Base-by-base conservation (phyloP, 345 rosid species). In the Melaleuca alternifolia region DNA sequence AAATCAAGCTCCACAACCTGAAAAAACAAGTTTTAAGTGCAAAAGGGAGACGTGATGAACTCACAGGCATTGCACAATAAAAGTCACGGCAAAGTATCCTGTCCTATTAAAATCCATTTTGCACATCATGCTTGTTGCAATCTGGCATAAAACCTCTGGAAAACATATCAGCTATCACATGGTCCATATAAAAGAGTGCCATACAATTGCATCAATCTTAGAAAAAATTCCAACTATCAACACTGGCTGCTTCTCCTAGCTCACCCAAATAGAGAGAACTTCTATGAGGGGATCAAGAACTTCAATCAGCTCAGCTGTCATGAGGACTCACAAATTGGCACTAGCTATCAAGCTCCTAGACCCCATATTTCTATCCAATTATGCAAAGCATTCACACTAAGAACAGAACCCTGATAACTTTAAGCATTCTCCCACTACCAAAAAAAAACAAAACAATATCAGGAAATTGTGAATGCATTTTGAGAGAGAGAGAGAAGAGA, bases 1-100 rank as follows among this genome's bases (percentile, higher is more conserved):
- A 98, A 96, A 94, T 98, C 99, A 50, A 98, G 96, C 88, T 98
- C 99, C 86, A 95, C 99, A 59, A 97, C 99, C 99, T 98, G 84
- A 30, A 84, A 37, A 30, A 61, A 46, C 79, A 41, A 37, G 8
- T 50, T 37, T 7, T 10, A 28, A 53, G 83, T 24, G 48, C 83
- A 37, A n/a, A 50, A 26, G 59, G 6, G n/a, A 52, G 84, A 53
- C 24, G 24, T 71, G 79, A 33, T 71, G 24, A 71, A 71, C 79
- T 8, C 79, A 16, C 1, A 6, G 24, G 79, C 79, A 71, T 71
- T 33, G 79, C 79, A 71, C 6, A 33, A 65, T 16, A 65, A 33
- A 71, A 71, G 79, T 71, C 18, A 71, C 33, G 46, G 79, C 24
- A 71, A 71, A 71, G 24, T 18, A 71, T 71, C 48, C 48, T 71